Evolutionary conservation across 2,329 filamentous ascomycete species (phyloP), one percentile per base, ranked within the genome.

Genomic region (Helicocarpus griseus): DNA sequence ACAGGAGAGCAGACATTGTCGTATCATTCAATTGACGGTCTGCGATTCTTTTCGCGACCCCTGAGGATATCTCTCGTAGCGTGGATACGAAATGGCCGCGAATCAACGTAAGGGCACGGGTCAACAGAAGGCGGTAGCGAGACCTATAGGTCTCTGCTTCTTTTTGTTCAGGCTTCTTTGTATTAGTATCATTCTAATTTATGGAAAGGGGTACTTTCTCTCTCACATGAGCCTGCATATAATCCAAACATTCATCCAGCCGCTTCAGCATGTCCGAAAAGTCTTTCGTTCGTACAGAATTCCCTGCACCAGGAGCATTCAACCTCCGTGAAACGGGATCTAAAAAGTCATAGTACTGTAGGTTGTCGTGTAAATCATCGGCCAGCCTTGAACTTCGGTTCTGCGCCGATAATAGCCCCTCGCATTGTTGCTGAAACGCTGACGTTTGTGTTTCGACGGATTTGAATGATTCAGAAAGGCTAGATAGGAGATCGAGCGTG

Each of bases 271-370:
- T 94, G 49, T 95, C 87, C 2, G 86, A 83, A 63, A 97, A 96
- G 41, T 87, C 86, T 48, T 85, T 83, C 52, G 85, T 85, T 43
- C 90, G 86, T 14, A 96, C 90, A 51, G 95, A 77, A 52, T 85
- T 89, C 46, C 87, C 84, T 19, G 91, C 90, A 1, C 90, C 89
- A 0, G 93, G 90, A 0, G 90, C 90, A 73, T 97, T 97, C 53
- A 98, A 80, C 13, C 89, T 81, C 51, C 90, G 80, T 0, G 89
- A 95, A 54, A 91, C 89, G 44, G 85, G 89, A 57, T 98, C 93
- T 5, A 98, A 78, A 64, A 95, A 96, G 19, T 86, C 82, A 67
- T 98, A 98, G 69, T 95, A 96, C 63, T 90, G 84, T n/a, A 96
- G 74, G 60, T 96, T 94, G 22, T 87, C 86, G 24, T 87, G 85